Percentiles rank a stretch among this genome's conserved stretches.
phyloP scores from a whole-genome alignment of 768 basidiomycete species.

The Gloeostereum incarnatum region DNA sequence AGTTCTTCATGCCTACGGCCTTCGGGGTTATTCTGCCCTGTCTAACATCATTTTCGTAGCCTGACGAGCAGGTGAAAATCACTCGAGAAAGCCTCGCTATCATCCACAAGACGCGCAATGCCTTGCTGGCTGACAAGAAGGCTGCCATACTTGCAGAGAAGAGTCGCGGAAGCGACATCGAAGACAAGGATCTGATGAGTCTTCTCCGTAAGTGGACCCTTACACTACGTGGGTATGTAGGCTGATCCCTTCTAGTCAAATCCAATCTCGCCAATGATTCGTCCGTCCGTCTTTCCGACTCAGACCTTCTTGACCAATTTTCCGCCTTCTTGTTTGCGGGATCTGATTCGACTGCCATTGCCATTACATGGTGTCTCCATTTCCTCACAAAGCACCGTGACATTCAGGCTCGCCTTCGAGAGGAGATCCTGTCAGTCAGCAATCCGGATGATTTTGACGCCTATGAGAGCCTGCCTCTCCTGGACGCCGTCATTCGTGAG shows the following conservation, averaged over 20 bases:
- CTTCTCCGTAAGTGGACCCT: conserved; percentile 29
- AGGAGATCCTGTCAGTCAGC: conserved; percentile 25
- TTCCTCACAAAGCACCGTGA: conserved; percentile 43
- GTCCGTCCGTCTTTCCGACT: conserved; percentile 42
- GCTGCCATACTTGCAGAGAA: conserved; percentile 23
- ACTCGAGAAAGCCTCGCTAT: conserved; percentile 27
- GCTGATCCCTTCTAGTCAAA: conserved; percentile 34
- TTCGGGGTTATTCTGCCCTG: not conserved
- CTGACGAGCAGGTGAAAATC: conserved; percentile 26
- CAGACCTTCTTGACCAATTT: conserved; percentile 54
- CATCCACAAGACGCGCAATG: conserved; percentile 30
- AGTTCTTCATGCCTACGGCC: conserved; percentile 9
- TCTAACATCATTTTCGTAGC: conserved; percentile 18
- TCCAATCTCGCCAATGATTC: conserved; percentile 42
- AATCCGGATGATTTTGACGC: conserved; percentile 11
- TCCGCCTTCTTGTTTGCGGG: conserved; percentile 60
- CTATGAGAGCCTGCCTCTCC: conserved; percentile 35
- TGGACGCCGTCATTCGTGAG: conserved; percentile 52
- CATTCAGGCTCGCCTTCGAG: conserved; percentile 44
- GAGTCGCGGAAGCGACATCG: conserved; percentile 16
- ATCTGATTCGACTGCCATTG: conserved; percentile 49
- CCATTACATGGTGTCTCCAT: conserved; percentile 51
- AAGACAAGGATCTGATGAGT: conserved; percentile 38
- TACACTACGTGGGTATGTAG: not conserved
- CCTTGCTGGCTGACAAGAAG: conserved; percentile 34